Evolutionary conservation across 257 asterid genomes (phyloP).

Genomic region (Fraxinus cuspidata): DNA sequence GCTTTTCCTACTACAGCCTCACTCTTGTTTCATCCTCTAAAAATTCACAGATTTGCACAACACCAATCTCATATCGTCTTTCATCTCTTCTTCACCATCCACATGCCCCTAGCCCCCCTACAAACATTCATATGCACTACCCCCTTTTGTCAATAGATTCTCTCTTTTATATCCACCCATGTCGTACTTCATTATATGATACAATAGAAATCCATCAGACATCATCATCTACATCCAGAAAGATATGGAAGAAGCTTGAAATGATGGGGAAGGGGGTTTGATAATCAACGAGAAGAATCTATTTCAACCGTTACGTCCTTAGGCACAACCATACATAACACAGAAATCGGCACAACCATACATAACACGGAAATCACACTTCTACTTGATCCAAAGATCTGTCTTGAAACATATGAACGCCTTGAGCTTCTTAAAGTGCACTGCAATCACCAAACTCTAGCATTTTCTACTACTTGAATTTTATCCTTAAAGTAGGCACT

Average conservation of each 20-base stretch:
- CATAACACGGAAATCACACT: too few species aligned
- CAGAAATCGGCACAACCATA: too few species aligned
- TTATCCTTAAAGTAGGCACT: not conserved
- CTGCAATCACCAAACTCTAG: constrained; percentile 1
- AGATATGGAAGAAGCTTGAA: too few species aligned
- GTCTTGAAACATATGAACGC: not conserved
- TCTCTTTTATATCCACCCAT: not conserved
- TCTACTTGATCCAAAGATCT: not conserved
- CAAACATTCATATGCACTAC: not conserved
- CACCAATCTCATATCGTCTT: too few species aligned
- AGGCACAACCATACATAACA: too few species aligned
- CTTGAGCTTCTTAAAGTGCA: not conserved
- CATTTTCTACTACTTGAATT: not conserved
- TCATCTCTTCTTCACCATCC: not conserved
- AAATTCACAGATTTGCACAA: not conserved
- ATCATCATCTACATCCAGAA: too few species aligned
- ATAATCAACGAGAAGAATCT: not conserved
- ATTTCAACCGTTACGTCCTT: not conserved
- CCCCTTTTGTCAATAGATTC: not conserved
- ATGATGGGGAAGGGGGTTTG: too few species aligned
- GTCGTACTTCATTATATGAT: not conserved
- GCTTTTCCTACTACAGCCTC: not conserved
- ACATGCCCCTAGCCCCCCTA: not conserved
- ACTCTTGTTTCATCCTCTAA: not conserved
- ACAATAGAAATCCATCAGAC: not conserved